Evolutionary conservation across 148 eudicot species (phyloP), one percentile per base, ranked within the genome.

Genomic region (Dianthus caryophyllus): DNA sequence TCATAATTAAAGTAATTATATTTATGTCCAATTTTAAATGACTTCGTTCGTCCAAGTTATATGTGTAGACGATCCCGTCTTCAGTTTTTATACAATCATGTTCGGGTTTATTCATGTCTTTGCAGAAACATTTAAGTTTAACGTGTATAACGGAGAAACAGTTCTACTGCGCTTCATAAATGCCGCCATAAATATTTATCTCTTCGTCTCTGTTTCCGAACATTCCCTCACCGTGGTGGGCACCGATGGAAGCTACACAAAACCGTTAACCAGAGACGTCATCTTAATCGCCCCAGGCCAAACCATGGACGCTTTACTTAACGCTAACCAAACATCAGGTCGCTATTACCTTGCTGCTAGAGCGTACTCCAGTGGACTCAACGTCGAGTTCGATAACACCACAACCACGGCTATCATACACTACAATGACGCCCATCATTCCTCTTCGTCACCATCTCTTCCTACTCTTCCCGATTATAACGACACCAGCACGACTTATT

Each of bases 311-410:
- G 75, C 25, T 36, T 20, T 78, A 12, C 64, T 78, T 36, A 13
- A 52, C 1, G 78, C 81, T 13, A 48, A 74, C 54, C 81, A 48
- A n/a, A 8, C 14, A 6, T 64, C 72, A 9, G 71, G 75, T 18
- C 50, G 54, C 64, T 74, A 78, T 67, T 78, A 78, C 61, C 47
- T 78, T 68, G 81, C 81, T 18, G 81, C 78, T 48, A 49, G 64
- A 56, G 78, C 77, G 10, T 75, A 65, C 53, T 62, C 71, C 18
- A 78, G 55, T 39, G 75, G 61, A 4, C 43, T 6, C 10, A 18
- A 2, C 7, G 24, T 74, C 20, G 16, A 9, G 16, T 74, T 51
- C 2, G 78, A 70, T 29, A 78, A 61, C 50, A 74, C 81, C 21
- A 78, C 82, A 21, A 75, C 79, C 2, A 79, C 82, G 1, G 79